phyloP scores from a whole-genome alignment of 1,284 basidiomycete genomes.

The Phellopilus nigrolimitatus region DNA sequence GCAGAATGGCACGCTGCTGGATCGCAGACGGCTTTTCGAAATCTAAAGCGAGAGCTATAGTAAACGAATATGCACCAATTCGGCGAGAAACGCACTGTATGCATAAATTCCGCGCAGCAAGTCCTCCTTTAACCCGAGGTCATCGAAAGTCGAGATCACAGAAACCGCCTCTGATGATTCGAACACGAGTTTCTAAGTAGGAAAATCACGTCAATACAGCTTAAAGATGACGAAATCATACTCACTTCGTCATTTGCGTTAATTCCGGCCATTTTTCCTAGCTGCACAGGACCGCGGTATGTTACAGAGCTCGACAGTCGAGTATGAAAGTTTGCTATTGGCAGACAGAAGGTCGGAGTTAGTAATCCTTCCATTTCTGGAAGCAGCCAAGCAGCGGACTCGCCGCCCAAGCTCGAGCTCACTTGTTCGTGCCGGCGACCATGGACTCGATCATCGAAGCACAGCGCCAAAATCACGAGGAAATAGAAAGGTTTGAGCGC shows the following conservation, averaged over 20 bases:
- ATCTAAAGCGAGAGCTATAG: constrained; percentile 45
- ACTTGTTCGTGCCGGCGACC: constrained; percentile 12
- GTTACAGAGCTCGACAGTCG: no score
- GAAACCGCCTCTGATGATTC: constrained; percentile 96
- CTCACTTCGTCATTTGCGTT: constrained; percentile 23
- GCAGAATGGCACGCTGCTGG: constrained; percentile 95
- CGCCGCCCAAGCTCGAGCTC: neutral
- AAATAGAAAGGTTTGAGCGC: constrained; percentile 85
- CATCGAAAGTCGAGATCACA: constrained; percentile 84
- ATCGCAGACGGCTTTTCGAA: constrained; percentile 99
- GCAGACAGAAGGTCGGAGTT: constrained; percentile 45
- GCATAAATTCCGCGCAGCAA: constrained; percentile 96
- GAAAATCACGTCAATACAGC: constrained; percentile 11
- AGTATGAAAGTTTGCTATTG: no score
- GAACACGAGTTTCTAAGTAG: constrained; percentile 82
- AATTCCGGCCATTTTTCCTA: constrained; percentile 28
- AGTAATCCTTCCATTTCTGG: constrained; percentile 32
- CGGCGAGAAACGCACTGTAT: constrained; percentile 70
- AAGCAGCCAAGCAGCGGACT: constrained; percentile 10
- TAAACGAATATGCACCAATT: constrained; percentile 14
- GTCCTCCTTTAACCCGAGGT: constrained; percentile 93
- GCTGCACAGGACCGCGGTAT: no score
- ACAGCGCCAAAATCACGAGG: constrained; percentile 92
- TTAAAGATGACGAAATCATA: neutral
- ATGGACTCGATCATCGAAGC: constrained; percentile 94